Conservation (phyloP, 805 yeast species). For the Saturnispora ahearnii region DNA sequence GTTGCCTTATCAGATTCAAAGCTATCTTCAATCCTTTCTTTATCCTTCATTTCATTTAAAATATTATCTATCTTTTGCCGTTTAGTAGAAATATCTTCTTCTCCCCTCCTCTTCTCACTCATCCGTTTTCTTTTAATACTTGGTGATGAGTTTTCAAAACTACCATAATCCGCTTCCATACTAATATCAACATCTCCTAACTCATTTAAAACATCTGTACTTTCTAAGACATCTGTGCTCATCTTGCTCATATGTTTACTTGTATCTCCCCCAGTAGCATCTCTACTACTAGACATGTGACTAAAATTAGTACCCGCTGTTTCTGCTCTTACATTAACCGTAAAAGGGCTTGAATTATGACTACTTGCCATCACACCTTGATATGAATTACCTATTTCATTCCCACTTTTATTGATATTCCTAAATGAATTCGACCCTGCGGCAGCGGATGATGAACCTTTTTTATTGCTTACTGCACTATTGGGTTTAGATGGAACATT, state of each 20-base stretch:
- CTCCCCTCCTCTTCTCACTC: not conserved
- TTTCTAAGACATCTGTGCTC: not conserved
- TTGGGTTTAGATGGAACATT: not conserved
- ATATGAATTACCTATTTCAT: not conserved
- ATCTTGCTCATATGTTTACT: not conserved
- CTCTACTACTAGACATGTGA: constrained; percentile 1
- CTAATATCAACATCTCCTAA: constrained; percentile 1
- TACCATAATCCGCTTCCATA: not conserved
- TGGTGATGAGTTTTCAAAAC: constrained; percentile 1
- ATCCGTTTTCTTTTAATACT: constrained; percentile 1
- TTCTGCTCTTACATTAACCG: constrained; percentile 5
- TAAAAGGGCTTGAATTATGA: constrained; percentile 1
- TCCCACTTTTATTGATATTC: not conserved
- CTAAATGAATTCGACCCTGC: not conserved
- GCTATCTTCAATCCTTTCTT: not conserved
- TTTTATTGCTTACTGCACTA: not conserved
- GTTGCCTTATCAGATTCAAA: constrained; percentile 3
- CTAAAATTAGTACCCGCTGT: constrained; percentile 5
- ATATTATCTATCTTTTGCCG: not conserved
- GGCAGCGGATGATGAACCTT: not conserved
- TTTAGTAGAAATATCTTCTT: not conserved
- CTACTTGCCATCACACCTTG: not conserved
- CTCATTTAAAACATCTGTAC: not conserved
- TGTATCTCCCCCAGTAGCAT: constrained; percentile 5
- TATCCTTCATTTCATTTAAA: not conserved